Base-by-base conservation (phyloP, 73 alveolate species). In the Symbiodinium pilosum region DNA sequence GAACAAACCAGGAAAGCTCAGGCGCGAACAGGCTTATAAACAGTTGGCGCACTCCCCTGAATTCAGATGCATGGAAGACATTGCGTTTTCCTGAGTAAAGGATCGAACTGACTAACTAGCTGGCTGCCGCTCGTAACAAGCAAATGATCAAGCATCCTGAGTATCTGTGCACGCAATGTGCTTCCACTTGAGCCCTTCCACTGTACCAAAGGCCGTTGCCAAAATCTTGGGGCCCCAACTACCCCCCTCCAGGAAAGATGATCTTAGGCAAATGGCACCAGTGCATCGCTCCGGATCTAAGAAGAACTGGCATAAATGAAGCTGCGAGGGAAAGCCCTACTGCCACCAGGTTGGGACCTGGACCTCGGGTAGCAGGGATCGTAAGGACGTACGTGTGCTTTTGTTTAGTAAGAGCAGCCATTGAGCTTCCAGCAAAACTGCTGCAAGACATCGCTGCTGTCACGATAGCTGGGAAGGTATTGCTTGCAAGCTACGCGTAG, bases 201-300 rank as follows among this genome's bases (percentile, higher is more conserved):
- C 81, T 64, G 81, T 64, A 64, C 81, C 81, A 64, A 64, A 64
- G 81, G 81, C 81, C 81, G 81, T 64, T 64, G 81, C 81, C 81
- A 64, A 64, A 64, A 64, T 64, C 81, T 64, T 9, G 73, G 81
- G 38, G 81, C 81, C 30, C 81, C 81, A 64, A 64, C 81, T 64
- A n/a, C 30, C 81, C 12, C 81, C 81, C 30, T 38, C 30, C 81
- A 64, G 59, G 21, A 47, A 47, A 47, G 59, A 14, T 47, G 6
- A 14, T 47, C 21, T 14, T 6, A 47, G 6, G 59, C 59, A 47
- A 47, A 47, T 14, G 21, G 14, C 59, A 47, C 59, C 6, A 47
- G 14, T 6, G 59, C 59, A n/a, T n/a, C n/a, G n/a, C n/a, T n/a
- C n/a, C n/a, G n/a, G 73, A 54, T 54, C 73, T 54, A 54, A 0